These are phyloP conservation scores for Pulchroboletus neoregius DNA, from an alignment of 1,284 basidiomycete genomes.

Conservation along the genomic window DNA sequence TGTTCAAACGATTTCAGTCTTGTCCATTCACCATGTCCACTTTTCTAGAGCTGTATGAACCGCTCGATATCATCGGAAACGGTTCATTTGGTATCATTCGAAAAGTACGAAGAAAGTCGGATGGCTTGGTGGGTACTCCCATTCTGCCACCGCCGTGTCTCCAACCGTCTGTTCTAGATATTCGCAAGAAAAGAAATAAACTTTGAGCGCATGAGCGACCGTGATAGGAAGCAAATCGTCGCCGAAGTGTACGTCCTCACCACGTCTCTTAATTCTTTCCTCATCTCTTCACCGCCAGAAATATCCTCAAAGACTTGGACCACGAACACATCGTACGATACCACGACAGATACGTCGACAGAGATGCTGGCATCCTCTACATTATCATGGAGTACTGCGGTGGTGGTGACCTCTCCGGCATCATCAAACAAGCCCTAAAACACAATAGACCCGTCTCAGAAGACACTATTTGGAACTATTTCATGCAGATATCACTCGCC, in stretches of 20 bases:
- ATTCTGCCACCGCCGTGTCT: slow-evolving; percentile 8
- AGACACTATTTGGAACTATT: slow-evolving; percentile 93
- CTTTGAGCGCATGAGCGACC: slow-evolving; percentile 91
- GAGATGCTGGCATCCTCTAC: slow-evolving; percentile 86
- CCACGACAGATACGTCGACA: slow-evolving; percentile 87
- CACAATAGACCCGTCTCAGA: slow-evolving; percentile 74
- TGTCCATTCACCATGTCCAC: slow-evolving; percentile 32
- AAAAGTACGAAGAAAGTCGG: slow-evolving; percentile 82
- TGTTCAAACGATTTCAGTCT: slow-evolving; percentile 28
- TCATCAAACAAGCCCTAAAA: slow-evolving; percentile 78
- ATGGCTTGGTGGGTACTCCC: slow-evolving; percentile 67
- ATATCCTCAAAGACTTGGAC: slow-evolving; percentile 91
- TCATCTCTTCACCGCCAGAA: slow-evolving; percentile 46
- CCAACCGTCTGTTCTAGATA: slow-evolving; percentile 44
- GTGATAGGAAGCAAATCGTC: slow-evolving; percentile 91
- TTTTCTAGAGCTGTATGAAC: slow-evolving; percentile 76
- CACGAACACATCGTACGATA: slow-evolving; percentile 96
- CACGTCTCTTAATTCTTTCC: background rate
- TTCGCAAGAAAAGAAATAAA: slow-evolving; percentile 95
- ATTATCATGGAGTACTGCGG: slow-evolving; percentile 98
- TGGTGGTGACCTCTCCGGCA: slow-evolving; percentile 84
- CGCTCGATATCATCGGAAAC: slow-evolving; percentile 90
- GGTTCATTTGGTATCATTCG: slow-evolving; percentile 97
- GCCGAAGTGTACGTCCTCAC: slow-evolving; percentile 84
- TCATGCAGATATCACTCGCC: slow-evolving; percentile 90